Percentiles rank a stretch among this genome's conserved stretches.
Evolutionary conservation across 768 basidiomycete genomes (phyloP).

Genomic region (Coprinopsis cinerea): DNA sequence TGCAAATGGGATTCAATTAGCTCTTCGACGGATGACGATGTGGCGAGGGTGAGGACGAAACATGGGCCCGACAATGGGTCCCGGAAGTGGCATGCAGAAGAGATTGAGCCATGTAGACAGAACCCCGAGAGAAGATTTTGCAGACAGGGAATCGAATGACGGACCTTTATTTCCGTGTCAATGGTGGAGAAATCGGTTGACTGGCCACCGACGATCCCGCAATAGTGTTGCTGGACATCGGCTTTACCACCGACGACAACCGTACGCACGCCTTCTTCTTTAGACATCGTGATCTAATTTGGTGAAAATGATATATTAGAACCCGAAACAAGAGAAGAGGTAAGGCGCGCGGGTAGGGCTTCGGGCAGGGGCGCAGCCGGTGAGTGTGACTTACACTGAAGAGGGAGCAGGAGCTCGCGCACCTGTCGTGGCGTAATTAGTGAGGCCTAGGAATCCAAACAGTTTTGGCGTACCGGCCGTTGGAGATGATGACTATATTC

Average conservation of each 20-base stretch:
- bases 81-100: no score
- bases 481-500: conserved; percentile 49
- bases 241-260: conserved; percentile 53
- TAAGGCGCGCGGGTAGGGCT: no score
- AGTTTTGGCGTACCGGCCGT: conserved; percentile 36
- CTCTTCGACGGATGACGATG: no score
- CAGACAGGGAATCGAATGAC: background rate
- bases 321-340: no score
- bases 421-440: no score
- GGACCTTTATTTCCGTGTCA: conserved; percentile 52
- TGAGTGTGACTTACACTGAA: conserved; percentile 31
- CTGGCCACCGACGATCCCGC: conserved; percentile 60
- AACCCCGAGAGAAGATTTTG: background rate
- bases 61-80: no score
- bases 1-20: no score
- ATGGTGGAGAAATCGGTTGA: conserved; percentile 52
- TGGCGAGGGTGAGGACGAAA: no score
- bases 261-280: conserved; percentile 49
- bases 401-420: conserved; percentile 42
- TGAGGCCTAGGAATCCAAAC: background rate
- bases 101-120: background rate
- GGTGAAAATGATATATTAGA: background rate
- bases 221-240: conserved; percentile 46
- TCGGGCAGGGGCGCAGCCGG: background rate
- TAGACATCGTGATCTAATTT: conserved; percentile 53